phyloP scores from a whole-genome alignment of 139 green algal genomes.

The Picochlorum sp. region DNA sequence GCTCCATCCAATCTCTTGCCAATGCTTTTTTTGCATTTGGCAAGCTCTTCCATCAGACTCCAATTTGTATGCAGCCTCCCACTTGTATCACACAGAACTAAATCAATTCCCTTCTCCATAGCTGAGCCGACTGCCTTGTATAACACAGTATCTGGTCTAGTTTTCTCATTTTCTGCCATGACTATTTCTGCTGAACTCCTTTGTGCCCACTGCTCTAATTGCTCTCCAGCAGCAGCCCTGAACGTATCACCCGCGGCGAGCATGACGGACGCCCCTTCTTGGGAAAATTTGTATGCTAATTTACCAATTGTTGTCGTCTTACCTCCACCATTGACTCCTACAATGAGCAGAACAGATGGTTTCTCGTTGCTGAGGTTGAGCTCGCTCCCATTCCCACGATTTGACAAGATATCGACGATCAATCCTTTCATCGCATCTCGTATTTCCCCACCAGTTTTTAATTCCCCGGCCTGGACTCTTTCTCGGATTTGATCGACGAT shows the following conservation, averaged over 20 bases:
- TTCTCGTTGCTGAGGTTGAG: slow-evolving; percentile 30
- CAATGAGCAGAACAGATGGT: slow-evolving; percentile 71
- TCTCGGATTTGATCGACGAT: slow-evolving; percentile 77
- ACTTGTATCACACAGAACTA: slow-evolving; percentile 88
- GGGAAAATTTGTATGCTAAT: slow-evolving; percentile 65
- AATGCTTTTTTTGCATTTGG: slow-evolving; percentile 51
- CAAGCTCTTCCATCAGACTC: slow-evolving; percentile 81
- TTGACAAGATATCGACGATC: slow-evolving; percentile 35
- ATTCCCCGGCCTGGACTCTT: slow-evolving; percentile 44
- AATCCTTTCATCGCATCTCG: slow-evolving; percentile 27
- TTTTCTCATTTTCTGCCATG: slow-evolving; percentile 4
- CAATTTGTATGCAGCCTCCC: slow-evolving; percentile 92
- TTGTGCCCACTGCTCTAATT: slow-evolving; percentile 82
- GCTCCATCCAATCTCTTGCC: slow-evolving; percentile 40
- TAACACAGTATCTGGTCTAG: slow-evolving; percentile 34
- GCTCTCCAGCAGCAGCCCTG: slow-evolving; percentile 86
- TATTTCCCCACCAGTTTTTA: slow-evolving; percentile 53
- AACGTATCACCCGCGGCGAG: slow-evolving; percentile 95
- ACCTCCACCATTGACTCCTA: slow-evolving; percentile 95
- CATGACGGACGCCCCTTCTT: slow-evolving; percentile 50
- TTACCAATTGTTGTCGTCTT: slow-evolving; percentile 98
- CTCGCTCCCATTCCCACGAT: slow-evolving; percentile 25
- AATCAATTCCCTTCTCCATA: slow-evolving; percentile 40
- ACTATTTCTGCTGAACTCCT: slow-evolving; percentile 54
- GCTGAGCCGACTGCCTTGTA: slow-evolving; percentile 31